Evolutionary conservation across 345 rosid species (phyloP), one percentile per base, ranked within the genome.

Genomic region (Eucalyptus cladocalyx): DNA sequence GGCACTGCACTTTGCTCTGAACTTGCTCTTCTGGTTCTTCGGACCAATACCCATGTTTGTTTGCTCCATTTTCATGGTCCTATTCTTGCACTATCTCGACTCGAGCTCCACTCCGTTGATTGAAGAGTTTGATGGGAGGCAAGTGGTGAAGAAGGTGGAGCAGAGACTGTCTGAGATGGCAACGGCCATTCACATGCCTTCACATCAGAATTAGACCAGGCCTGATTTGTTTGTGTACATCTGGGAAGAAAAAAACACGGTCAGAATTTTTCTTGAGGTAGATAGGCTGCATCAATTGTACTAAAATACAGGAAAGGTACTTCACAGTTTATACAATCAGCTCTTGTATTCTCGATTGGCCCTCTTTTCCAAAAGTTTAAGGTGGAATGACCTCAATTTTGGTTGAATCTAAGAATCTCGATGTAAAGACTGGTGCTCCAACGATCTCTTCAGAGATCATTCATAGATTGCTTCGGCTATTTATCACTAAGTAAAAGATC

Each of bases 21-120:
- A 89, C 91, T 86, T 97, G 87, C 88, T 96, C 67, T 90, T 95
- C 24, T 96, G 99, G 98, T 96, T 97, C 87, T 96, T 96, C 53
- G 99, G 99, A 56, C 98, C 98, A 4, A 93, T 96, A 30, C 99
- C 98, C 2, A 96, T 96, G 98, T 93, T 96, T 86, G 60, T 93
- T 37, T 93, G 92, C 26, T 95, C 98, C n/a, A 50, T 94, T 51
- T n/a, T 93, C 58, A 92, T 94, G 94, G 97, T 94, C 1, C 24
- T 89, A 1, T 45, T 93, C 87, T 93, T 96, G 45, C 92, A 93
- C 86, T 90, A 40, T 87, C 93, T 94, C n/a, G 98, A 96, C 88
- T 65, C 88, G 42, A 94, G 95, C 88, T 88, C 94, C 30, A 93
- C 90, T 83, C 95, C 92, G 42, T 88, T 95, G 91, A 93, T 76